These are phyloP conservation scores for Bremia lactucae DNA, from an alignment of 352 stramenopile species.

Conservation along the genomic window DNA sequence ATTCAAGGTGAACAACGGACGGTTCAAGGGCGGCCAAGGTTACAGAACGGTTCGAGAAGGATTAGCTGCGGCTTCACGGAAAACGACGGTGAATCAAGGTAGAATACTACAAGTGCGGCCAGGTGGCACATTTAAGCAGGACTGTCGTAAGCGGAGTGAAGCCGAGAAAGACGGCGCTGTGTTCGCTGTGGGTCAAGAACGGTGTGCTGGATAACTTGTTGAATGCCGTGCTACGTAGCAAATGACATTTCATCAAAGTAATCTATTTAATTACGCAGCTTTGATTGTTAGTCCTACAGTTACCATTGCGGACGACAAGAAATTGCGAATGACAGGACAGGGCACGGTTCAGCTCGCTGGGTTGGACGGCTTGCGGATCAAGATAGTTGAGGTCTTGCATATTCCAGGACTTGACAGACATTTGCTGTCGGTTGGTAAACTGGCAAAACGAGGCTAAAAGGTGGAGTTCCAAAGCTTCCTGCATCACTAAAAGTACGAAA, in stretches of 20 bases:
- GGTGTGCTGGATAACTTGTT: not conserved
- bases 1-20: not conserved
- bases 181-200: not conserved
- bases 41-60: not conserved
- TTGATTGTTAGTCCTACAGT: not conserved
- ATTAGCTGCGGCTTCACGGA: not conserved
- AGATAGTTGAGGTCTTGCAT: not conserved
- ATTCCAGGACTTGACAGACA: constrained; percentile 4
- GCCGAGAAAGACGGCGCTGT: not conserved
- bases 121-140: not conserved
- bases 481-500: not conserved
- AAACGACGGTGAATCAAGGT: not conserved
- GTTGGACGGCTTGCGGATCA: not conserved
- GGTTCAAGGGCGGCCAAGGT: not conserved
- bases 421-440: constrained; percentile 13
- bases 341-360: not conserved
- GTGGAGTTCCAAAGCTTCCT: constrained; percentile 5
- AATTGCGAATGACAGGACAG: not conserved
- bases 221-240: not conserved
- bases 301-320: not conserved
- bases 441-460: constrained; percentile 2
- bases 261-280: not conserved
- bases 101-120: not conserved
- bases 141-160: not conserved
- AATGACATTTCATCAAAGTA: not conserved